A percentile compares a stretch with the other conserved stretches of the same genome.
phyloP scores from a whole-genome alignment of 169 alveolate species.

The Plasmodium coatneyi region DNA sequence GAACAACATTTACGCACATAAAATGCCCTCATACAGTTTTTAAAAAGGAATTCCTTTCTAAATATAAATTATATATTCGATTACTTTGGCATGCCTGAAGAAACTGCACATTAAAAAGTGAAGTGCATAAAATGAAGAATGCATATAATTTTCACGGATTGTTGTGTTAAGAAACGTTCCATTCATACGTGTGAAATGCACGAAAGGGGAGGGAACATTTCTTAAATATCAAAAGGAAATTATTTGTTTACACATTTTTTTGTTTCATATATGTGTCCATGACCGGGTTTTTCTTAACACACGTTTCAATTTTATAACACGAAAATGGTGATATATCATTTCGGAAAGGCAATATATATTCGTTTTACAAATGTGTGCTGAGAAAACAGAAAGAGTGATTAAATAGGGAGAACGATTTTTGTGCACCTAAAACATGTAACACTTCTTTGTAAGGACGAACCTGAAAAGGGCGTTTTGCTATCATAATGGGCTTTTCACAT shows the following conservation, averaged over 20 bases:
- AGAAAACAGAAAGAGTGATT: neutral
- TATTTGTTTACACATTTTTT: neutral
- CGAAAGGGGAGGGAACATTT: neutral
- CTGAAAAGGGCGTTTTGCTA: neutral
- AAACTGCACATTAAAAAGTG: neutral
- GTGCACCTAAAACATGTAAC: neutral
- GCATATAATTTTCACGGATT: neutral
- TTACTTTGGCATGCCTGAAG: neutral
- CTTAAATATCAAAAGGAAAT: neutral
- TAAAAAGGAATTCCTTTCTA: neutral
- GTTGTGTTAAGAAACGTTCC: neutral
- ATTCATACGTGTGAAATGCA: neutral
- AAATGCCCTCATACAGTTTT: neutral
- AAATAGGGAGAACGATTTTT: neutral
- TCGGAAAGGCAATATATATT: neutral
- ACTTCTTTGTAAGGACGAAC: neutral
- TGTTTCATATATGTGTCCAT: neutral
- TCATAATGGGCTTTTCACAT: neutral
- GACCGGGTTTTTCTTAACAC: neutral
- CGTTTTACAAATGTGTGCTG: neutral
- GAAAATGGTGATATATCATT: neutral
- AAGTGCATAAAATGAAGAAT: neutral
- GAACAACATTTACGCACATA: neutral
- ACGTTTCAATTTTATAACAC: neutral
- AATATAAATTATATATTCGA: neutral